These are phyloP conservation scores for Camelina neglecta DNA, from an alignment of 345 rosid genomes.

Conservation along the genomic window DNA sequence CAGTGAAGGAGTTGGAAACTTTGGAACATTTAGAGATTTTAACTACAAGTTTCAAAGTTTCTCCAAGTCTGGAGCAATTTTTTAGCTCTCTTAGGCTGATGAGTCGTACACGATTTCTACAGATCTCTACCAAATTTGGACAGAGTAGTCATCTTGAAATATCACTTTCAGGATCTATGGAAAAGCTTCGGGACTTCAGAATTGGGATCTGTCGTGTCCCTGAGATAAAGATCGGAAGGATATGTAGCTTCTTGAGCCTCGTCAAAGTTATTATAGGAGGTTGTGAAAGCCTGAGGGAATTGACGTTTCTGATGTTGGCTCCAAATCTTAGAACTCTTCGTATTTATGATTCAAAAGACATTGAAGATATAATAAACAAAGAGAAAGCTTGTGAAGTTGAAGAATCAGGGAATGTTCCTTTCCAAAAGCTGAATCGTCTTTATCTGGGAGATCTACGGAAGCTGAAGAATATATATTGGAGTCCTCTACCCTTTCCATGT, in stretches of 20 bases:
- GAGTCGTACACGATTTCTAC: neutral
- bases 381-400: neutral
- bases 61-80: neutral
- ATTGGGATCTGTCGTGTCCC: neutral
- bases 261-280: fast-evolving
- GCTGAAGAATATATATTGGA: conserved; percentile 10
- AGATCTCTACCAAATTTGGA: neutral
- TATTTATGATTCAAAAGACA: fast-evolving
- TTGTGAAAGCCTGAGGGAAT: too few relatives aligned
- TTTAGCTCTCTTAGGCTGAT: neutral
- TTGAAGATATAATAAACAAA: conserved; percentile 25
- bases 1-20: neutral
- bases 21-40: conserved; percentile 13
- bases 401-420: conserved; percentile 1
- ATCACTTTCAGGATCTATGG: neutral
- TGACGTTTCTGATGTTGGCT: conserved; percentile 3
- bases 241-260: neutral
- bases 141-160: neutral
- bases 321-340: neutral
- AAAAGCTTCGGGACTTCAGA: neutral
- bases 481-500: neutral
- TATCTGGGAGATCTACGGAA: fast-evolving
- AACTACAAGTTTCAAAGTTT: neutral
- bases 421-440: fast-evolving
- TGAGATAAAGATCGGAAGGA: conserved; percentile 16